phyloP scores from a whole-genome alignment of 176 grass and related monocot species.

The Hsuehochloa calcarea region DNA sequence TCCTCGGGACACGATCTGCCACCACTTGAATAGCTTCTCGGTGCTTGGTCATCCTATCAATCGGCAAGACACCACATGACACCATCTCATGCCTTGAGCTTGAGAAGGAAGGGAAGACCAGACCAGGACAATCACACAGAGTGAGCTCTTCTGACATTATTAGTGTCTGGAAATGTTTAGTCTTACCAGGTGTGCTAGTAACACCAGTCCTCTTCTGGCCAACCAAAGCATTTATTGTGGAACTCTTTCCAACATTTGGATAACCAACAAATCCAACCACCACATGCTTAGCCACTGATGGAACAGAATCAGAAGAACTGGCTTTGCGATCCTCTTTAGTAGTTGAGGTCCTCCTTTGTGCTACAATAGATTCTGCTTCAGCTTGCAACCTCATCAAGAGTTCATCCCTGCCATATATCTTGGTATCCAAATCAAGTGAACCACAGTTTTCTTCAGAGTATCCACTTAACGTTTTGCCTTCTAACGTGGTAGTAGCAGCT shows the following conservation, averaged over 20 bases:
- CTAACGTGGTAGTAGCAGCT: conserved; percentile 75
- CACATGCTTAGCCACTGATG: conserved; percentile 57
- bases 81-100: conserved; percentile 97
- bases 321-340: conserved; percentile 12
- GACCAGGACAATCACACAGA: conserved; percentile 85
- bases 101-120: conserved; percentile 96
- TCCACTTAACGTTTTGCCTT: conserved; percentile 61
- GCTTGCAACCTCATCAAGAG: conserved; percentile 74
- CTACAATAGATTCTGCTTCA: conserved; percentile 74
- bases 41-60: conserved; percentile 83
- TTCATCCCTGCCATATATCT: conserved; percentile 75
- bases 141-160: conserved; percentile 89
- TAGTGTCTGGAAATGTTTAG: conserved; percentile 94
- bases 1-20: conserved; percentile 63
- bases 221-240: conserved; percentile 93
- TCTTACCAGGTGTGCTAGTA: conserved; percentile 92
- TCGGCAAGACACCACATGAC: conserved; percentile 83
- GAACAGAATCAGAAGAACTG: conserved; percentile 46
- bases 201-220: conserved; percentile 86
- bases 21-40: conserved; percentile 79
- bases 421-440: conserved; percentile 59
- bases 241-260: conserved; percentile 97
- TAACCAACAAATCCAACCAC: conserved; percentile 97
- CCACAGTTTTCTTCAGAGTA: conserved; percentile 39
- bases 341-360: conserved; percentile 27